Evolutionary conservation across 2,329 filamentous ascomycete genomes (phyloP).

Genomic region (Alternaria sp.): DNA sequence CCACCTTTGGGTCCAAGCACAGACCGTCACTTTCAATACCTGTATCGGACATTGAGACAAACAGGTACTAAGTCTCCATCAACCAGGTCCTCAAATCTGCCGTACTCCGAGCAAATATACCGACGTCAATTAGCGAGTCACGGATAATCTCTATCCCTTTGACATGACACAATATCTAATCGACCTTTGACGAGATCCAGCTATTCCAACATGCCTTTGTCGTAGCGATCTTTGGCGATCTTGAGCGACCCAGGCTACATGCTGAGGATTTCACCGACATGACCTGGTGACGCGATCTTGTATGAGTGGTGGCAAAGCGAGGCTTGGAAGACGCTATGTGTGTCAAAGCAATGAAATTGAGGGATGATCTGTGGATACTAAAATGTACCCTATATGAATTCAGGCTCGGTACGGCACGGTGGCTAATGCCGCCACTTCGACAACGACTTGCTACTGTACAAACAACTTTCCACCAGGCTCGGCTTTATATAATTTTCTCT

Average conservation of each 20-base stretch:
- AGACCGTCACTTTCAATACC: slow-evolving; percentile 12
- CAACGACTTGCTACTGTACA: neutral
- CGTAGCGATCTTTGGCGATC: neutral
- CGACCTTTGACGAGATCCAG: neutral
- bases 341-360: slow-evolving; percentile 6
- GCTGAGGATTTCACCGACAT: neutral
- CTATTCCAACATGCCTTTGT: neutral
- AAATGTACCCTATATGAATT: slow-evolving; percentile 16
- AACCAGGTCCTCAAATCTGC: slow-evolving; percentile 2
- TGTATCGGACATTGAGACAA: neutral
- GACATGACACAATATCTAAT: neutral
- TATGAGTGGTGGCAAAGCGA: slow-evolving; percentile 13
- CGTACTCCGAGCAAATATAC: neutral
- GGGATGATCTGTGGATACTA: slow-evolving; percentile 12
- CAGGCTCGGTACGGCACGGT: slow-evolving; percentile 22
- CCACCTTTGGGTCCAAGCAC: slow-evolving; percentile 22
- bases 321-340: neutral
- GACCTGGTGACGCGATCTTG: neutral
- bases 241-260: neutral
- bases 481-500: too few species aligned
- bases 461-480: too few species aligned
- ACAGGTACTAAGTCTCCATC: neutral
- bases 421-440: slow-evolving; percentile 11
- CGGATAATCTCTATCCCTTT: neutral
- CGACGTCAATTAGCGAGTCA: neutral